Base-by-base conservation (phyloP, 371 early-diverging fungal genomes). In the Chytridium lagenaria region DNA sequence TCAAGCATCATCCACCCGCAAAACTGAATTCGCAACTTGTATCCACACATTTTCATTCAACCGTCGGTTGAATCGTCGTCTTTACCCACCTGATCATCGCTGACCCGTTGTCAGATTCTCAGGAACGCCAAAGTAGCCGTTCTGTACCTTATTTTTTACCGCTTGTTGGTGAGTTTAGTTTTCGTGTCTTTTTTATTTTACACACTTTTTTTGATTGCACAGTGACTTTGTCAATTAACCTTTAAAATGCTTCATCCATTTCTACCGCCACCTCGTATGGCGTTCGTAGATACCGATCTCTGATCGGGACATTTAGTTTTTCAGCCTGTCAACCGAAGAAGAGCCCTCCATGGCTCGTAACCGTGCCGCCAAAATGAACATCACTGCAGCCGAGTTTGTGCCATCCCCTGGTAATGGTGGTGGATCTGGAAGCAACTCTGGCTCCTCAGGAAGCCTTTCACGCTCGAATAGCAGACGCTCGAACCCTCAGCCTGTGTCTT, bases 381-480 rank as follows among this genome's bases (percentile, higher is more conserved):
- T 37, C 22, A 59, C 67, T 40, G 73, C 73, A 12, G 23, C 44
- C n/a, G 73, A 73, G 50, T 73, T 73, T 40, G 55, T 68, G 2
- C 73, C 73, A 19, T 34, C 31, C 15, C 15, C 40, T 31, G 28
- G 57, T 33, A 23, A 50, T 33, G 39, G 50, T 1, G 33, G 52
- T 2, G 36, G 51, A 26, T 51, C 19, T n/a, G 55, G 36, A 33
- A 55, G 26, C 26, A 19, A 19, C 57, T 26, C 26, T 30, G 57
- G 57, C 10, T 55, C 57, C 26, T 15, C 7, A 7, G 30, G 26
- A 19, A 55, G 30, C 26, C 57, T 55, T 7, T 19, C 57, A 23
- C 10, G 57, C 7, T 55, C 57, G 57, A 44, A 44, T 44, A 26
- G 57, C 57, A 19, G 57, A 19, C 26, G 26, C 30, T 19, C 26